phyloP scores from a whole-genome alignment of 2,329 filamentous ascomycete genomes.

The Rhinocladiella mackenziei region DNA sequence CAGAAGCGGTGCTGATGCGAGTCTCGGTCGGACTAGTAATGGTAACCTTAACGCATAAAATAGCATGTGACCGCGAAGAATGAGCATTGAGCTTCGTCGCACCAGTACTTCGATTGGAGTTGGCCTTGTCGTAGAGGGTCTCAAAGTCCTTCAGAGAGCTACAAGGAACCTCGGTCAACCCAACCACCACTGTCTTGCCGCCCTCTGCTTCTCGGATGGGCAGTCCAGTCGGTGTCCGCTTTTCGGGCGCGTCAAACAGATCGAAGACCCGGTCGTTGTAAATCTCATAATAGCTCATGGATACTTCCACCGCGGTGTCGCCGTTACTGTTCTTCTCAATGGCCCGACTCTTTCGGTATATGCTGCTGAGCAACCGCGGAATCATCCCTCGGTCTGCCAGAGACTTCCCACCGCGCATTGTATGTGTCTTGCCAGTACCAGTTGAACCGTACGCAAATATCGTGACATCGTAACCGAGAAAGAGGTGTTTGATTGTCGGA shows the following conservation, averaged over 20 bases:
- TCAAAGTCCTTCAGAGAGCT: conserved; percentile 87
- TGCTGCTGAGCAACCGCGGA: conserved; percentile 74
- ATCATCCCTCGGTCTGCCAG: conserved; percentile 84
- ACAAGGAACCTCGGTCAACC: conserved; percentile 77
- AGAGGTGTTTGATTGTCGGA: conserved; percentile 85
- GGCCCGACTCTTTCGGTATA: conserved; percentile 82
- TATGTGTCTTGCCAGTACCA: conserved; percentile 91
- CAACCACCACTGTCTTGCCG: conserved; percentile 81
- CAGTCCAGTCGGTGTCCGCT: conserved; percentile 73
- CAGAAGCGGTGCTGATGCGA: conserved; percentile 78
- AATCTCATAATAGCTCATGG: conserved; percentile 90
- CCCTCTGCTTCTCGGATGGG: conserved; percentile 74
- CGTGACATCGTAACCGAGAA: conserved; percentile 81
- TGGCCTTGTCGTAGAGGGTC: conserved; percentile 81
- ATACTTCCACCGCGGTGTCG: conserved; percentile 66
- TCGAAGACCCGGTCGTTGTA: conserved; percentile 96
- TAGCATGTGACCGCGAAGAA: conserved; percentile 83
- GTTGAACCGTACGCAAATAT: conserved; percentile 93
- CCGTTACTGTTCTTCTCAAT: conserved; percentile 73
- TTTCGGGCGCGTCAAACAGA: conserved; percentile 81
- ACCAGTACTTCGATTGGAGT: conserved; percentile 83
- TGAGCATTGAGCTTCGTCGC: conserved; percentile 87
- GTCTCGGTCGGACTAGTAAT: conserved; percentile 66
- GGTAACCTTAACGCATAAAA: conserved; percentile 82
- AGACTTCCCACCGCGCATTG: conserved; percentile 86